phyloP scores from a whole-genome alignment of 2,329 filamentous ascomycete species.

The Fusarium hostae region DNA sequence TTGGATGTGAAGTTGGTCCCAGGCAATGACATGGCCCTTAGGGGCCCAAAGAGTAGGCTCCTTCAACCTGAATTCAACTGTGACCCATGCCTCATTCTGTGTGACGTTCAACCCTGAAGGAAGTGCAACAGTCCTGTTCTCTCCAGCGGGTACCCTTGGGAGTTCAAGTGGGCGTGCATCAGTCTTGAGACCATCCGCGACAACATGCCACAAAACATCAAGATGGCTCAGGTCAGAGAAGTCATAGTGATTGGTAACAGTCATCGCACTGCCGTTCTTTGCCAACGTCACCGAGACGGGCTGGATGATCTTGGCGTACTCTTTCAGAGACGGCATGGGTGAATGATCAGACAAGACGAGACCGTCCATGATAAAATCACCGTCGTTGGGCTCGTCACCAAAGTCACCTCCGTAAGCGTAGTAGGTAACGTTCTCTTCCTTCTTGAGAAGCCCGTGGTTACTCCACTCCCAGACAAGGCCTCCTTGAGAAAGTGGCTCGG shows the following conservation, averaged over 20 bases:
- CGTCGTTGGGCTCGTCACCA: slow-evolving; percentile 68
- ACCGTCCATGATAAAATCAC: slow-evolving; percentile 69
- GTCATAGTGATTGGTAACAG: slow-evolving; percentile 9
- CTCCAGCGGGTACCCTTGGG: not conserved
- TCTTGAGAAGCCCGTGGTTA: slow-evolving; percentile 55
- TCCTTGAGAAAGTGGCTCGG: slow-evolving; percentile 63
- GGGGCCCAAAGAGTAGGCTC: not conserved
- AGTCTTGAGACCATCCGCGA: slow-evolving; percentile 9
- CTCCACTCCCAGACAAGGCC: slow-evolving; percentile 75
- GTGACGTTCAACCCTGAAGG: rapidly evolving
- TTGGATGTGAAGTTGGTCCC: slow-evolving; percentile 18
- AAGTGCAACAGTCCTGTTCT: not conserved
- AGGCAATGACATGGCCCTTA: slow-evolving; percentile 4
- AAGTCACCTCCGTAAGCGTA: slow-evolving; percentile 70
- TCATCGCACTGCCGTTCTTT: not conserved
- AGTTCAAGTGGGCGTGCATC: not conserved
- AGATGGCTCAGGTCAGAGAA: slow-evolving; percentile 19
- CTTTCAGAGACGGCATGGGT: slow-evolving; percentile 9
- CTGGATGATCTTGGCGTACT: slow-evolving; percentile 30
- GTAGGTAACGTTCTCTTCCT: not conserved
- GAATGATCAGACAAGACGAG: slow-evolving; percentile 45
- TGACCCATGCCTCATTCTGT: not conserved
- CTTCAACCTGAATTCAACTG: slow-evolving; percentile 9
- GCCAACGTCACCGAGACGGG: not conserved
- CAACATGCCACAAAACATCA: slow-evolving; percentile 11